Evolutionary conservation across 371 early-diverging fungal species (phyloP).

Genomic region (Gilbertella persicaria): DNA sequence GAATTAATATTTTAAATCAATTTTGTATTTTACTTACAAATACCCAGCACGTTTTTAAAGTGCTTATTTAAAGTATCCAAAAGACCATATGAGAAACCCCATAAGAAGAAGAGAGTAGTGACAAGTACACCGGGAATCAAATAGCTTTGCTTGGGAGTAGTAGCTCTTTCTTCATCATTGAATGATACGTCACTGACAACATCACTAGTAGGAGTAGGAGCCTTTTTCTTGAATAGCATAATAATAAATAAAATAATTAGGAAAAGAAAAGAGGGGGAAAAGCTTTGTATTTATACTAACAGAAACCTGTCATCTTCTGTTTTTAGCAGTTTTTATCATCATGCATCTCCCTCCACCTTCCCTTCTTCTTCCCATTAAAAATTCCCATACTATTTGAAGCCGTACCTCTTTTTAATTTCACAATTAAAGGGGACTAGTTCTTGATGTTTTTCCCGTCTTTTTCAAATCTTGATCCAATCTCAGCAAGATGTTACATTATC

Average conservation of each 20-base stretch:
- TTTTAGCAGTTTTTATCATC: not conserved
- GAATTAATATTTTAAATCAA: not conserved
- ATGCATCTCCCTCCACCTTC: too few relatives aligned
- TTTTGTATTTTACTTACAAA: constrained; percentile 28
- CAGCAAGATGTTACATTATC: not conserved
- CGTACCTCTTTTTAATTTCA: not conserved
- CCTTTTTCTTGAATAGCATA: not conserved
- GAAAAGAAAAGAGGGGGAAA: not conserved
- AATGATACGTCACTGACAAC: not conserved
- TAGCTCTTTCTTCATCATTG: not conserved
- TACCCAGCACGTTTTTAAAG: constrained; percentile 39
- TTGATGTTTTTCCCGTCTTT: not conserved
- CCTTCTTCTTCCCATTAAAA: not conserved
- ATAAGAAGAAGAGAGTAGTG: constrained; percentile 46
- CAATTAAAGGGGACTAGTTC: not conserved
- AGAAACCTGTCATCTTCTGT: not conserved
- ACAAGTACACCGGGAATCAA: constrained; percentile 36
- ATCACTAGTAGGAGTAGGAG: not conserved
- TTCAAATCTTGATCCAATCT: not conserved
- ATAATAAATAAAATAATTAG: not conserved
- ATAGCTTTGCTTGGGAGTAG: not conserved
- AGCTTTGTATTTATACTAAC: not conserved
- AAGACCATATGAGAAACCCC: constrained; percentile 54
- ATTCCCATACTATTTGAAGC: not conserved
- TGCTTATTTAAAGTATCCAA: constrained; percentile 52